These are phyloP conservation scores for Gilbertella persicaria DNA, from an alignment of 371 early-diverging fungal genomes.

Conservation along the genomic window DNA sequence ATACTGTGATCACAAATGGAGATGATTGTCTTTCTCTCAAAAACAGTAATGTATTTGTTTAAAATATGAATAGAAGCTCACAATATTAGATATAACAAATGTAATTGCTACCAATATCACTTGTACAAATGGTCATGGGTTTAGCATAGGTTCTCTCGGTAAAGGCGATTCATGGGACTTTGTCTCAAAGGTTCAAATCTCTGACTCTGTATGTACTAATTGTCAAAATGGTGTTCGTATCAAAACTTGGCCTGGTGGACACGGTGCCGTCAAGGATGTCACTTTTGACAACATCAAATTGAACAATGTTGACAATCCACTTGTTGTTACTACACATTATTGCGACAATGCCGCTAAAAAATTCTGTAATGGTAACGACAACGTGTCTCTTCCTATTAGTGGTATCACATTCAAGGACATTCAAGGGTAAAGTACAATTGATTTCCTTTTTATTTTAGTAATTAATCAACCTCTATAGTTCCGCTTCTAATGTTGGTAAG, in stretches of 20 bases:
- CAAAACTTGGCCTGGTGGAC: too few relatives aligned
- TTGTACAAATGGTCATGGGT: slow-evolving; percentile 36
- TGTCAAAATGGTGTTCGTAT: too few relatives aligned
- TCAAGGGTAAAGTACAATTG: too few relatives aligned
- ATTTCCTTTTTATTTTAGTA: too few relatives aligned
- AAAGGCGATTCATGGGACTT: slow-evolving; percentile 25
- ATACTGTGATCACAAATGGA: slow-evolving; percentile 23
- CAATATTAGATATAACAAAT: too few relatives aligned
- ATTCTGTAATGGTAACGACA: slow-evolving; percentile 18
- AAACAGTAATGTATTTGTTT: slow-evolving; percentile 24
- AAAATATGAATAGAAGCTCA: too few relatives aligned
- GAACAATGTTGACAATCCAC: too few relatives aligned
- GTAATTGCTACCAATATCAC: slow-evolving; percentile 16
- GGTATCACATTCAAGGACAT: slow-evolving; percentile 23
- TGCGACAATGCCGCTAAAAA: slow-evolving; percentile 23
- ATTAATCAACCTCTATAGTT: too few relatives aligned
- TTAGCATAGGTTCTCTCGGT: slow-evolving; percentile 38
- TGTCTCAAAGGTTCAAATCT: slow-evolving; percentile 27
- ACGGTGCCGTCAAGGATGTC: too few relatives aligned
- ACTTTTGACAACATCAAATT: too few relatives aligned
- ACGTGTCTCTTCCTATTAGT: slow-evolving; percentile 21
- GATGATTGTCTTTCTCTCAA: slow-evolving; percentile 40
- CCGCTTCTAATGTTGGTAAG: slow-evolving; percentile 8
- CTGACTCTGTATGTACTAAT: slow-evolving; percentile 25
- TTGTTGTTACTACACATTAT: too few relatives aligned